Evolutionary conservation across 1,284 basidiomycete genomes (phyloP).

Genomic region (Rhodofomes roseus): DNA sequence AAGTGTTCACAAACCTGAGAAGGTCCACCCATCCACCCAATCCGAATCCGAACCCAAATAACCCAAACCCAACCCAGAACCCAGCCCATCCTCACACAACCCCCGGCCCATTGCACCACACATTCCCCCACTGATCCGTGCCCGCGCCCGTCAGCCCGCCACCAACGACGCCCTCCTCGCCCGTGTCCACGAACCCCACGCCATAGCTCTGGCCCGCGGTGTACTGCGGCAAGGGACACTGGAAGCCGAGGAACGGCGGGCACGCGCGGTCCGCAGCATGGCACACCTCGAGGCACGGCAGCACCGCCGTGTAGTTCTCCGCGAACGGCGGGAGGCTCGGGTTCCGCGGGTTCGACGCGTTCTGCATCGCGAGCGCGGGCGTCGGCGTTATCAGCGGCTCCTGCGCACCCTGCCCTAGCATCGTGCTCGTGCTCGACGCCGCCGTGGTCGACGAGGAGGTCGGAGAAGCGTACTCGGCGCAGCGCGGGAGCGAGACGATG

Average conservation of each 20-base stretch:
- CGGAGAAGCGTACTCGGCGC: conserved; percentile 45
- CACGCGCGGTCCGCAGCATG: conserved; percentile 72
- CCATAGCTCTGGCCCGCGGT: conserved; percentile 75
- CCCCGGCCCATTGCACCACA: conserved; percentile 67
- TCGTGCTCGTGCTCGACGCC: conserved; percentile 16
- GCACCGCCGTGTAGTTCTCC: conserved; percentile 52
- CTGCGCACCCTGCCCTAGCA: conserved; percentile 17
- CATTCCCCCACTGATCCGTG: conserved; percentile 75
- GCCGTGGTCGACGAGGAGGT: conserved; percentile 29
- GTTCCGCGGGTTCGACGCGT: conserved; percentile 39
- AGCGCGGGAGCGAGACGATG: conserved; percentile 67
- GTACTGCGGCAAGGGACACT: conserved; percentile 61
- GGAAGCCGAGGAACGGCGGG: conserved; percentile 68
- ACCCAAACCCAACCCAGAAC: background rate
- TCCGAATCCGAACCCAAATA: background rate
- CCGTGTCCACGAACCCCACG: conserved; percentile 63
- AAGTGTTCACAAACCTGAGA: too few relatives aligned
- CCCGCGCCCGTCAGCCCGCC: conserved; percentile 47
- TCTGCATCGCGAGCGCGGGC: conserved; percentile 43
- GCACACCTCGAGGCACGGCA: conserved; percentile 80
- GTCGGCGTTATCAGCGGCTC: conserved; percentile 13
- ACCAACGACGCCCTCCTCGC: conserved; percentile 42
- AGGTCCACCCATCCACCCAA: background rate
- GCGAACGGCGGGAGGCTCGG: conserved; percentile 42
- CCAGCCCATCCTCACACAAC: background rate